A percentile compares a stretch with the other conserved stretches of the same genome.
These are phyloP conservation scores for Aspergillus nidulans DNA, from an alignment of 495 filamentous ascomycete species.

Conservation along the genomic window DNA sequence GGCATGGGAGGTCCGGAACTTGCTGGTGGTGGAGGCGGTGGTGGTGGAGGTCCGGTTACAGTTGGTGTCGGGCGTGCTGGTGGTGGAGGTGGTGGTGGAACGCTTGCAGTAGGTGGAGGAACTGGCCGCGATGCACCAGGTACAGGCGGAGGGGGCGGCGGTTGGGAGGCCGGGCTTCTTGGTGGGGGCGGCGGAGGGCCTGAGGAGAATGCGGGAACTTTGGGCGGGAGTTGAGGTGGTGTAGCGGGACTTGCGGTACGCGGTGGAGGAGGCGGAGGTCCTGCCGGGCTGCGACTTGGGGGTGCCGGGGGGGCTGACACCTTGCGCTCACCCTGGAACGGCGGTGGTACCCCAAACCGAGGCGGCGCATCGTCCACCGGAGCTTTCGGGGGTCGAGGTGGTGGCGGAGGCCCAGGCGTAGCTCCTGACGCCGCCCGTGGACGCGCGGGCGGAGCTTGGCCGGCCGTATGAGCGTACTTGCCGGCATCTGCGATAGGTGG, in stretches of 20 bases:
- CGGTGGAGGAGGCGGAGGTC: slow-evolving; percentile 65
- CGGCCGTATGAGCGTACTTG: slow-evolving; percentile 60
- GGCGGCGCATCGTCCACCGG: slow-evolving; percentile 65
- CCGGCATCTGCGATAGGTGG: slow-evolving; percentile 84
- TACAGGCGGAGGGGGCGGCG: slow-evolving; percentile 46
- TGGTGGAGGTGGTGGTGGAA: slow-evolving; percentile 22
- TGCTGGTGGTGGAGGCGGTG: slow-evolving; percentile 36
- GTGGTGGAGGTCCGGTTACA: slow-evolving; percentile 23
- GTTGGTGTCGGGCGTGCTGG: slow-evolving; percentile 49
- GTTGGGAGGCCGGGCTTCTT: slow-evolving; percentile 40
- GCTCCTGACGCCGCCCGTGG: slow-evolving; percentile 55
- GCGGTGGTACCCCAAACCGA: slow-evolving; percentile 76
- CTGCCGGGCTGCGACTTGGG: slow-evolving; percentile 60
- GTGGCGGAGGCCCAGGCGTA: slow-evolving; percentile 72
- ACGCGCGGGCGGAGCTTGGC: slow-evolving; percentile 48
- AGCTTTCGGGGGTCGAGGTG: slow-evolving; percentile 82
- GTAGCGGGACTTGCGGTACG: slow-evolving; percentile 52
- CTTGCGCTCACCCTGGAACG: slow-evolving; percentile 67
- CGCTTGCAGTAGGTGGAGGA: slow-evolving; percentile 29
- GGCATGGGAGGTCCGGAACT: slow-evolving; percentile 33
- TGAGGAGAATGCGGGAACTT: slow-evolving; percentile 48
- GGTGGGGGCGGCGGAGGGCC: slow-evolving; percentile 59
- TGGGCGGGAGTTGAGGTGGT: slow-evolving; percentile 68
- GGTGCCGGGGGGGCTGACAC: slow-evolving; percentile 66
- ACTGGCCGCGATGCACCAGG: slow-evolving; percentile 28